A percentile compares a stretch with the other conserved stretches of the same genome.
Evolutionary conservation across 176 grass and related monocot species (phyloP).

Genomic region (Avena eriantha): DNA sequence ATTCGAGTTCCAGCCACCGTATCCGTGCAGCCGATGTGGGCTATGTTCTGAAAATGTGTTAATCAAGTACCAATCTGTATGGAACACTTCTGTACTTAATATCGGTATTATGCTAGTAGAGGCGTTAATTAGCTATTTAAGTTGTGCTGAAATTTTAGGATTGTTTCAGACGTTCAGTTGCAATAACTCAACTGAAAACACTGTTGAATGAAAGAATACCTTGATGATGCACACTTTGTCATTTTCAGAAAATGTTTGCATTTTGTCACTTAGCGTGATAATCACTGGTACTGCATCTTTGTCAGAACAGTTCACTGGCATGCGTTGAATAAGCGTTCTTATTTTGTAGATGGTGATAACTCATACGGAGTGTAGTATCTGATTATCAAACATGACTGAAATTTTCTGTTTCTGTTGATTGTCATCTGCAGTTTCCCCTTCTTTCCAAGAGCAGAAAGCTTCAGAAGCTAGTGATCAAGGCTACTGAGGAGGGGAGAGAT

Average conservation of each 20-base stretch:
- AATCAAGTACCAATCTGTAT: conserved; percentile 12
- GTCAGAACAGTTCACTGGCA: not conserved
- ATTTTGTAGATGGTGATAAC: conserved; percentile 21
- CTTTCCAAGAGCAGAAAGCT: conserved; percentile 89
- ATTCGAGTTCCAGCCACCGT: no score
- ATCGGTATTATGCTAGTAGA: not conserved
- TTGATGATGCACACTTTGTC: not conserved
- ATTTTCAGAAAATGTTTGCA: not conserved
- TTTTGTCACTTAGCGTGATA: not conserved
- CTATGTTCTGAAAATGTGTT: not conserved
- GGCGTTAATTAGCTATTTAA: conserved; percentile 5
- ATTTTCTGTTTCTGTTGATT: conserved; percentile 25
- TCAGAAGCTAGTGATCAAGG: conserved; percentile 71
- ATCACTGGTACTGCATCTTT: conserved; percentile 7
- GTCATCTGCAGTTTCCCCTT: conserved; percentile 82
- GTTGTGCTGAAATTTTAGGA: not conserved
- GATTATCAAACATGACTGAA: conserved; percentile 17
- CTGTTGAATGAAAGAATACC: not conserved
- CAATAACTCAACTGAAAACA: conserved; percentile 21
- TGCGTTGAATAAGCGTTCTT: not conserved
- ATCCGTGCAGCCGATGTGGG: no score
- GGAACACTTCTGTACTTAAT: conserved; percentile 28
- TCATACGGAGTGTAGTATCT: conserved; percentile 16
- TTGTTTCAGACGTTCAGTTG: not conserved
- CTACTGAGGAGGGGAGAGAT: conserved; percentile 61